Percentiles rank a stretch among this genome's conserved stretches.
These are phyloP conservation scores for Stagonosporopsis cucurbitacearum DNA, from an alignment of 2,329 filamentous ascomycete genomes.

Conservation along the genomic window DNA sequence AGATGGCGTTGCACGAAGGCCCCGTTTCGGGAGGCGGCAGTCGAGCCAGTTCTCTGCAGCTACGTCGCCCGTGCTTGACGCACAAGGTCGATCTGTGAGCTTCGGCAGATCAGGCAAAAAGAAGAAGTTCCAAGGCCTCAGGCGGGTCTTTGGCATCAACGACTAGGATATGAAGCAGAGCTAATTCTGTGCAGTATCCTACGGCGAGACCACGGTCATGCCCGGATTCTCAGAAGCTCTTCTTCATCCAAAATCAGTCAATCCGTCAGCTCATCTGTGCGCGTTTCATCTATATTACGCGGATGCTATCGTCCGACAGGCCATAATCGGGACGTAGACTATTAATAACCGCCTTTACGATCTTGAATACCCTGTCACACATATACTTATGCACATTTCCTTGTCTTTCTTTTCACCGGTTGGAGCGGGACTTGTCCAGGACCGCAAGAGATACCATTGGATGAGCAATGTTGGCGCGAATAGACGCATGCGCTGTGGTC, in stretches of 20 bases:
- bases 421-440: background rate
- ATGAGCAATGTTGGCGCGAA: conserved; percentile 2
- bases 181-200: conserved; percentile 21
- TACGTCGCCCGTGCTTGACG: conserved; percentile 29
- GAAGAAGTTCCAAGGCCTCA: conserved; percentile 72
- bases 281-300: conserved; percentile 8
- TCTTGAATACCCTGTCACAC: background rate
- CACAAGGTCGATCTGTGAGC: conserved; percentile 28
- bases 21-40: conserved; percentile 34
- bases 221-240: conserved; percentile 10
- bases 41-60: conserved; percentile 26
- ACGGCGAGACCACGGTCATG: background rate
- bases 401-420: background rate
- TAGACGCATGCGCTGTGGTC: conserved; percentile 11
- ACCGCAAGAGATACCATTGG: conserved; percentile 16
- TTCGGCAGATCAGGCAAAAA: conserved; percentile 52
- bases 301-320: conserved; percentile 11
- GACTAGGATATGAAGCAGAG: conserved; percentile 50
- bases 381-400: conserved; percentile 4
- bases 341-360: background rate
- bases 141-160: conserved; percentile 68
- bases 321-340: background rate
- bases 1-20: conserved; percentile 35
- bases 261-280: conserved; percentile 9
- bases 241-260: conserved; percentile 7